Percentiles rank a stretch among this genome's conserved stretches.
Conservation (phyloP, 1,139 yeast species). For the Dujonia santamariae region DNA sequence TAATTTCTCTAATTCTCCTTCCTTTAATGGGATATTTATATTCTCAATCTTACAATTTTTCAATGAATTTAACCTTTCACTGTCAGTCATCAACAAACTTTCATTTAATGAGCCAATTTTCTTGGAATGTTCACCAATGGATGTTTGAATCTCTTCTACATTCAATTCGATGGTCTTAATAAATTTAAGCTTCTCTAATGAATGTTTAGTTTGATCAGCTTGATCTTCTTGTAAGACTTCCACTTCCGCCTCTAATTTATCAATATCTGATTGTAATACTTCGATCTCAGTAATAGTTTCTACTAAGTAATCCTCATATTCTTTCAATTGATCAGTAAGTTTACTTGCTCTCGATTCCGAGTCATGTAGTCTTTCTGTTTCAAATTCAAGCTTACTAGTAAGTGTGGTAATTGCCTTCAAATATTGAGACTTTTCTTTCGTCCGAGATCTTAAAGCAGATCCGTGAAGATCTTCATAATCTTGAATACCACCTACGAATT, state of each 20-base stretch:
- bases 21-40: conserved; percentile 58
- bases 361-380: conserved; percentile 52
- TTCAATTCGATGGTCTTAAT: conserved; percentile 26
- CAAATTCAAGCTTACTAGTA: conserved; percentile 63
- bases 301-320: conserved; percentile 31
- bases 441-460: conserved; percentile 52
- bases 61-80: conserved; percentile 59
- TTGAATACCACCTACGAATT: conserved; percentile 50
- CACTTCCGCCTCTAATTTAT: conserved; percentile 47
- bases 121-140: conserved; percentile 26
- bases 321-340: conserved; percentile 29
- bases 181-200: conserved; percentile 19
- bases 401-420: conserved; percentile 60
- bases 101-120: conserved; percentile 46
- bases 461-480: conserved; percentile 74
- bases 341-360: conserved; percentile 42
- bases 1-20: conserved; percentile 54
- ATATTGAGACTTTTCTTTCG: conserved; percentile 63
- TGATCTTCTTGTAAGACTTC: conserved; percentile 42
- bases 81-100: conserved; percentile 49
- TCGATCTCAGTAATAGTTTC: conserved; percentile 28
- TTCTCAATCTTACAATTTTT: conserved; percentile 77
- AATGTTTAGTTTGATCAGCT: conserved; percentile 14
- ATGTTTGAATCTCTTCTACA: conserved; percentile 34
- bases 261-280: conserved; percentile 35